Percentiles rank a stretch among this genome's conserved stretches.
These are phyloP conservation scores for Colletotrichum brevisporum DNA, from an alignment of 2,329 filamentous ascomycete species.

Conservation along the genomic window DNA sequence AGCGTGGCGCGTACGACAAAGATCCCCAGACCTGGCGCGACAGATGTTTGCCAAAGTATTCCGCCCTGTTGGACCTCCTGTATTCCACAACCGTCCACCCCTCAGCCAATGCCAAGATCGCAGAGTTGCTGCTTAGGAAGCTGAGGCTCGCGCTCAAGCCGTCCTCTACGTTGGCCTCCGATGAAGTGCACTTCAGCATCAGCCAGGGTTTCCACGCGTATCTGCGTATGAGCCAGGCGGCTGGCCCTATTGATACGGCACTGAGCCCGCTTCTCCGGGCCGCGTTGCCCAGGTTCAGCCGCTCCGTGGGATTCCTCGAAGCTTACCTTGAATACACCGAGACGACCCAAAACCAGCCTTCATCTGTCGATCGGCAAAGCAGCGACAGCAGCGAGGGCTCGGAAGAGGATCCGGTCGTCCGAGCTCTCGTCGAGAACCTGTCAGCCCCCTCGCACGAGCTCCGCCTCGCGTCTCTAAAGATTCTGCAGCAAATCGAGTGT, in stretches of 20 bases:
- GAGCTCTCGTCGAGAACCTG: constrained; percentile 79
- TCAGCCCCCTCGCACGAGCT: constrained; percentile 81
- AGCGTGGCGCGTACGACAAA: constrained; percentile 73
- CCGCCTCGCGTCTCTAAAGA: constrained; percentile 78
- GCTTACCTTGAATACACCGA: constrained; percentile 72
- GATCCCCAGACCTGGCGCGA: constrained; percentile 74
- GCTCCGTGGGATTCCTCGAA: constrained; percentile 75
- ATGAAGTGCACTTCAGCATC: constrained; percentile 79
- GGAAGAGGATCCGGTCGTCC: constrained; percentile 71
- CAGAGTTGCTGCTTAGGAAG: constrained; percentile 75
- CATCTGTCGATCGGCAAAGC: constrained; percentile 40
- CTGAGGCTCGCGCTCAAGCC: constrained; percentile 75
- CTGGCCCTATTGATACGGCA: constrained; percentile 69
- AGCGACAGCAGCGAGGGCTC: constrained; percentile 60
- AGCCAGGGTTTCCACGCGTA: constrained; percentile 83
- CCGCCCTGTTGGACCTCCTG: constrained; percentile 75
- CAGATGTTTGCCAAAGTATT: constrained; percentile 76
- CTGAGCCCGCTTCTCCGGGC: constrained; percentile 77
- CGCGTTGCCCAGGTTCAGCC: constrained; percentile 76
- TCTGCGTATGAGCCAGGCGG: constrained; percentile 73
- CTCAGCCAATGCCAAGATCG: constrained; percentile 76
- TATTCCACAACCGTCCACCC: constrained; percentile 74
- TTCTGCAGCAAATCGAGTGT: constrained; percentile 75
- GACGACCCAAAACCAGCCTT: constrained; percentile 44
- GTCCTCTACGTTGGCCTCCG: constrained; percentile 69